Conservation (phyloP, 176 grass and related monocot genomes). For the Tuctoria greenei region DNA sequence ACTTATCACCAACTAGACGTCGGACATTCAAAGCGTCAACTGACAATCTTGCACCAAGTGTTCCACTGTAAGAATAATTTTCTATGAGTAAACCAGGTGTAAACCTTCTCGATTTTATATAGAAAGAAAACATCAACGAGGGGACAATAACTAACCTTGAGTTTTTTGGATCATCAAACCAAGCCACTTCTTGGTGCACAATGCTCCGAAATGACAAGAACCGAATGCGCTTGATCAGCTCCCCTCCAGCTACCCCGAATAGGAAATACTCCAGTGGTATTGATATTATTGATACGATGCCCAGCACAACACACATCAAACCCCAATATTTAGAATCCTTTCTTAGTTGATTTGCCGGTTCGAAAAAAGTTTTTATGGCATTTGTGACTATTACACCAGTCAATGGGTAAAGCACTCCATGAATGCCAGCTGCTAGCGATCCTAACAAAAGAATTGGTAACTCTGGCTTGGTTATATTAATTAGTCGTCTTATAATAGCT, state of each 20-base stretch:
- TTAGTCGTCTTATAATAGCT: slow-evolving; percentile 54
- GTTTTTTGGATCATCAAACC: slow-evolving; percentile 87
- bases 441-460: slow-evolving; percentile 64
- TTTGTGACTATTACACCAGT: slow-evolving; percentile 60
- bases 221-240: slow-evolving; percentile 77
- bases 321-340: slow-evolving; percentile 79
- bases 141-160: slow-evolving; percentile 53
- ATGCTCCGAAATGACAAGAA: slow-evolving; percentile 64
- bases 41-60: slow-evolving; percentile 69
- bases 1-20: slow-evolving; percentile 74
- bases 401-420: slow-evolving; percentile 73
- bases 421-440: slow-evolving; percentile 64
- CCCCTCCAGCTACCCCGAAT: slow-evolving; percentile 76
- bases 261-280: slow-evolving; percentile 66
- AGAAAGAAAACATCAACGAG: neutral
- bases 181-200: slow-evolving; percentile 79
- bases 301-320: slow-evolving; percentile 73
- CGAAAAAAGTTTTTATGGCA: slow-evolving; percentile 66
- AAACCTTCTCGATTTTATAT: too few relatives aligned
- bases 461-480: slow-evolving; percentile 78
- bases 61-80: slow-evolving; percentile 50
- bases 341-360: slow-evolving; percentile 54
- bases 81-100: too few relatives aligned
- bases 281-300: slow-evolving; percentile 48
- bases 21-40: slow-evolving; percentile 80